Conservation (phyloP, 768 basidiomycete genomes). For the Aureoboletus auriporus region DNA sequence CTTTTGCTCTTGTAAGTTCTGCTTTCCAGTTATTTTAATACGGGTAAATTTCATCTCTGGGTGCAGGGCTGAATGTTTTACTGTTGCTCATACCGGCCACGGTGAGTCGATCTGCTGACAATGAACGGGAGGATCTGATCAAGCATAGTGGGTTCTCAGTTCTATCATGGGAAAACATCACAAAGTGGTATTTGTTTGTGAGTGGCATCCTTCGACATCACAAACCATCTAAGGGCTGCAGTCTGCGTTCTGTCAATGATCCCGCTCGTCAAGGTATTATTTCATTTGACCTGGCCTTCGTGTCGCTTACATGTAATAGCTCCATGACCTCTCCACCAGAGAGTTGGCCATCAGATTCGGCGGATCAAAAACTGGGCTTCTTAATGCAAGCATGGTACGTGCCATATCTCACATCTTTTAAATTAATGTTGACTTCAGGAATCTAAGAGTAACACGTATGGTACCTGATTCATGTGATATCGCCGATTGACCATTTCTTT, state of each 20-base stretch:
- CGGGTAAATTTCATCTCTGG: not conserved
- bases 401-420: not conserved
- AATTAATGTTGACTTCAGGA: conserved; percentile 1
- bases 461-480: conserved; percentile 9
- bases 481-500: not conserved
- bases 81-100: conserved; percentile 63
- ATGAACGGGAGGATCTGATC: not conserved
- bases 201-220: conserved; percentile 19
- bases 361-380: conserved; percentile 68
- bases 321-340: conserved; percentile 73
- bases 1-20: conserved; percentile 51
- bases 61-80: conserved; percentile 65
- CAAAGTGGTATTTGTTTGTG: conserved; percentile 60
- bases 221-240: conserved; percentile 20
- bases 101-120: conserved; percentile 36
- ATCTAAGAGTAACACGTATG: conserved; percentile 64
- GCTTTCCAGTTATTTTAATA: no score
- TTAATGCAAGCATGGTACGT: conserved; percentile 77
- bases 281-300: not conserved
- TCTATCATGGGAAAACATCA: conserved; percentile 45
- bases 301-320: conserved; percentile 32
- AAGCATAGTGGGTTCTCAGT: conserved; percentile 51
- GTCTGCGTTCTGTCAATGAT: conserved; percentile 69
- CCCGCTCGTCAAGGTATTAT: conserved; percentile 67
- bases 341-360: conserved; percentile 75